Conservation (phyloP, 2,329 filamentous ascomycete genomes). For the Exophiala sideris region DNA sequence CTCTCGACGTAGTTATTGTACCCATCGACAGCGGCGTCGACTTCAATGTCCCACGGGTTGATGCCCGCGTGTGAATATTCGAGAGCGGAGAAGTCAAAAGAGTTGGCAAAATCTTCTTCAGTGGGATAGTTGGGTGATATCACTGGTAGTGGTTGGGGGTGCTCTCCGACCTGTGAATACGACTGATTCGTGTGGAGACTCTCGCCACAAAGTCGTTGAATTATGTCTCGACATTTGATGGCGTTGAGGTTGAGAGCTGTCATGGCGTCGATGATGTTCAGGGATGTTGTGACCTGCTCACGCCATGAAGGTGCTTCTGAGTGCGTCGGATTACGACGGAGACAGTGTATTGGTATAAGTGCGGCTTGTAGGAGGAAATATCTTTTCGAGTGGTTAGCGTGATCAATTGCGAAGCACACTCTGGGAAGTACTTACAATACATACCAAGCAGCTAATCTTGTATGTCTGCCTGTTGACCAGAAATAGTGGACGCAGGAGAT, state of each 20-base stretch:
- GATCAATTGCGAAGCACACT: neutral
- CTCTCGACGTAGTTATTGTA: conserved; percentile 23
- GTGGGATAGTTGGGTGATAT: neutral
- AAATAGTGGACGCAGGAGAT: conserved; percentile 43
- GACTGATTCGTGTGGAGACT: conserved; percentile 8
- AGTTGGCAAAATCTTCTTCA: neutral
- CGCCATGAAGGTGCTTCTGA: conserved; percentile 32
- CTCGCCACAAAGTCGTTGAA: conserved; percentile 21
- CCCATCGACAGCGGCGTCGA: conserved; percentile 23
- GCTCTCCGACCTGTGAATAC: neutral
- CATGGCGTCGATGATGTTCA: conserved; percentile 23
- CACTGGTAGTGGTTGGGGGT: conserved; percentile 4
- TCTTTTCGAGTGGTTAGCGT: neutral
- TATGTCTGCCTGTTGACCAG: conserved; percentile 39
- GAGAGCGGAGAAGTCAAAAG: conserved; percentile 8
- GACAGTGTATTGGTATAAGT: conserved; percentile 43
- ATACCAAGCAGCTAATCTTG: conserved; percentile 44
- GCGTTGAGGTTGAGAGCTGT: conserved; percentile 21
- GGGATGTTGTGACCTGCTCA: conserved; percentile 12
- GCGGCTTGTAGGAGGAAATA: conserved; percentile 48
- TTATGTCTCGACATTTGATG: conserved; percentile 23
- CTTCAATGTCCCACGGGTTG: conserved; percentile 22
- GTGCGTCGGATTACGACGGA: conserved; percentile 40
- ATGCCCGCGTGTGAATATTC: conserved; percentile 9
- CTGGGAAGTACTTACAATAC: conserved; percentile 33